Evolutionary conservation across 1,284 basidiomycete genomes (phyloP), one percentile per base, ranked within the genome.

Genomic region (Apiotrichum domesticum): DNA sequence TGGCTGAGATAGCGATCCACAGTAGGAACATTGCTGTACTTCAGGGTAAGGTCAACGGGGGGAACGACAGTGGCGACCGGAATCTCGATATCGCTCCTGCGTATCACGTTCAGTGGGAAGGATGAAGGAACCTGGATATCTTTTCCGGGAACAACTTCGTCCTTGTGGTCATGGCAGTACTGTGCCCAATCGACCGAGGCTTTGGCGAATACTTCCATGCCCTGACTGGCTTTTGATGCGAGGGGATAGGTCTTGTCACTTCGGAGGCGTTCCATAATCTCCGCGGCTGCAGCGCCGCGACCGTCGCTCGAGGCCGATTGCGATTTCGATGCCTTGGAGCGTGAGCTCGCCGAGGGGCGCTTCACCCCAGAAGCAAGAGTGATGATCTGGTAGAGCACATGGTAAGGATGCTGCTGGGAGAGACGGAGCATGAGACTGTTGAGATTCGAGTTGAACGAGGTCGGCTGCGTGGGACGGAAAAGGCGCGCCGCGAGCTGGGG

Each of bases 401-500:
- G 96, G 77, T 91, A 98, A 0, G 95, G 94, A 71, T 98, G 96
- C 54, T 98, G 90, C 51, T 77, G 75, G 66, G 87, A 88, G 81
- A 98, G 87, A 9, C 87, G 83, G 1, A 83, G 58, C 15, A 98
- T 79, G 15, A 96, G 77, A 1, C 66, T 72, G 56, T 85, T 84
- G 7, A 98, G 79, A 55, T 80, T 83, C 11, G 76, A 67, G 67
- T 93, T 90, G 63, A 85, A 85, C 4, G 66, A 59, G 1, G 79
- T 68, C 7, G 67, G 67, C 1, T 75, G 63, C 15, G 72, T 62
- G 60, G 74, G 82, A n/a, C 63, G 63, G 35, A 85, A 84, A 21
- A 98, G 80, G 4, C 94, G 84, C 21, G 95, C 92, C 0, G 91
- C 87, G 6, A 98, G 83, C 77, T 98, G 95, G 71, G 94, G 90